A percentile compares a stretch with the other conserved stretches of the same genome.
These are phyloP conservation scores for Lasiodiplodia theobromae DNA, from an alignment of 2,329 filamentous ascomycete species.

Conservation along the genomic window DNA sequence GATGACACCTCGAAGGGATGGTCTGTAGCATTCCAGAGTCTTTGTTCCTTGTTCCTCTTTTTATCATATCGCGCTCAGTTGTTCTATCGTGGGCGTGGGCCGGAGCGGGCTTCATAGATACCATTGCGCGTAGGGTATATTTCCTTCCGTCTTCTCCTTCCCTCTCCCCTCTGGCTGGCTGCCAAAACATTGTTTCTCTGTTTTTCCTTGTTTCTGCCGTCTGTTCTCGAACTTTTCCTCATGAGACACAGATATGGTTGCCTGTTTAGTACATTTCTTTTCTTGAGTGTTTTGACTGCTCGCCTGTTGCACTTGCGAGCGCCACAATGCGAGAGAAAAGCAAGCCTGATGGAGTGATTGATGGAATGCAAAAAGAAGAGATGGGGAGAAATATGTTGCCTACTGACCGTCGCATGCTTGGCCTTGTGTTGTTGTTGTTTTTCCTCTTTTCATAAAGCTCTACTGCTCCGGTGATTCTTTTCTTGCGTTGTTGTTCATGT, in stretches of 20 bases:
- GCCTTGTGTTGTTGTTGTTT: neutral
- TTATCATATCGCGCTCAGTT: conserved; percentile 1
- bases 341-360: neutral
- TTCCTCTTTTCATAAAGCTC: neutral
- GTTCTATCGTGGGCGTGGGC: conserved; percentile 15
- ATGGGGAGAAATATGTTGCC: neutral
- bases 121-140: conserved; percentile 29
- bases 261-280: conserved; percentile 1
- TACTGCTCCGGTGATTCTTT: neutral
- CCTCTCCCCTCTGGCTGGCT: neutral
- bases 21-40: neutral
- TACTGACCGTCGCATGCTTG: conserved; percentile 8
- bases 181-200: neutral
- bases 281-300: neutral
- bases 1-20: neutral
- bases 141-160: conserved; percentile 1
- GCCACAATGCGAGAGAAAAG: neutral
- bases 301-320: neutral
- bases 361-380: conserved; percentile 8
- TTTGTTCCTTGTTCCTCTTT: neutral
- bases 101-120: conserved; percentile 28
- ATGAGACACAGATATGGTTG: conserved; percentile 18
- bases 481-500: conserved; percentile 2
- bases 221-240: neutral
- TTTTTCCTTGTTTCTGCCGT: neutral